phyloP scores from a whole-genome alignment of 176 grass and related monocot species.

The Avena sativa region DNA sequence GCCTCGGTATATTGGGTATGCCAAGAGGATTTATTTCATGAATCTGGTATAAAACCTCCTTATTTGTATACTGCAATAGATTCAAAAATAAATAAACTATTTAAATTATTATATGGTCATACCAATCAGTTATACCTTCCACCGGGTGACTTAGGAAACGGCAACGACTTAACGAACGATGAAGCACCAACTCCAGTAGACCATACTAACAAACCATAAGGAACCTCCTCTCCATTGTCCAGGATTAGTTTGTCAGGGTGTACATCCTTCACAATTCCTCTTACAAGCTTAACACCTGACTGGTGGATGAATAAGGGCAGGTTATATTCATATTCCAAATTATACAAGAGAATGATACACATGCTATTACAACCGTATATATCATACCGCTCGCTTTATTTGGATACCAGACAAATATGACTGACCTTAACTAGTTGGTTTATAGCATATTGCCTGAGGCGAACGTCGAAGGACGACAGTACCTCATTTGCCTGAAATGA shows the following conservation, averaged over 20 bases:
- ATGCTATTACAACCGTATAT: not conserved
- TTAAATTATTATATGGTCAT: constrained; percentile 31
- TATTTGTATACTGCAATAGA: not conserved
- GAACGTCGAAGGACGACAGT: constrained; percentile 92
- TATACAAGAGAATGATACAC: constrained; percentile 27
- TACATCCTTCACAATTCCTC: constrained; percentile 88
- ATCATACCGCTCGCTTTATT: constrained; percentile 8
- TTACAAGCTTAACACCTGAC: constrained; percentile 90
- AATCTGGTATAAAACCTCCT: not conserved
- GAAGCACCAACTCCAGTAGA: constrained; percentile 98
- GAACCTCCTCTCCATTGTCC: constrained; percentile 83
- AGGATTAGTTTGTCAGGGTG: constrained; percentile 81
- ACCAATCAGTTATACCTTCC: constrained; percentile 76
- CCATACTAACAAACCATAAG: constrained; percentile 95
- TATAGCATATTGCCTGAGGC: constrained; percentile 89
- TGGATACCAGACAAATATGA: not conserved
- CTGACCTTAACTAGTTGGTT: constrained; percentile 87
- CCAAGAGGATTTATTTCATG: not conserved
- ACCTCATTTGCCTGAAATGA: constrained; percentile 92
- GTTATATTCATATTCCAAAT: constrained; percentile 15
- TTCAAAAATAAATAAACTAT: not conserved
- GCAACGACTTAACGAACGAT: constrained; percentile 66
- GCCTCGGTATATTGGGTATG: not conserved
- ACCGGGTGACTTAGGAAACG: constrained; percentile 80
- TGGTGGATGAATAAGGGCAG: constrained; percentile 31